These are phyloP conservation scores for Entomortierella chlamydospora DNA, from an alignment of 192 early-diverging fungal species.

Conservation along the genomic window DNA sequence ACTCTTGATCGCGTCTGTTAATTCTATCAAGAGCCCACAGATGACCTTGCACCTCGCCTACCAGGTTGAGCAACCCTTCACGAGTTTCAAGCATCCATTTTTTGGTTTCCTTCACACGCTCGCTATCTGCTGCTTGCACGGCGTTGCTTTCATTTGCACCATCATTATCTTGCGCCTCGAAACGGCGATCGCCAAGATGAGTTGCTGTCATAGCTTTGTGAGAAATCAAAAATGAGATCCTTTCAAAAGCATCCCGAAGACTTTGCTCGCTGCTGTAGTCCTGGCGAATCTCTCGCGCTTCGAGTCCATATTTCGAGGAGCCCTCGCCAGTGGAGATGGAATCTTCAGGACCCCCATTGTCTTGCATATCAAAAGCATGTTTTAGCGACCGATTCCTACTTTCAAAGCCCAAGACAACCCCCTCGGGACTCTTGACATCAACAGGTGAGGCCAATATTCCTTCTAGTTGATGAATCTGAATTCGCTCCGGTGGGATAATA, in stretches of 20 bases:
- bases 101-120: slow-evolving; percentile 3
- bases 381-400: background rate
- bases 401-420: background rate
- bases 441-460: slow-evolving; percentile 9
- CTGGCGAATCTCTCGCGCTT: too few relatives aligned
- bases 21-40: slow-evolving; percentile 28
- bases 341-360: too few relatives aligned
- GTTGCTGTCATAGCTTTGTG: slow-evolving; percentile 21
- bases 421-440: slow-evolving; percentile 6
- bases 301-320: too few relatives aligned
- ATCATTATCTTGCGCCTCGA: background rate
- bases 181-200: background rate
- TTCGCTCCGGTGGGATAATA: too few relatives aligned
- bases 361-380: background rate
- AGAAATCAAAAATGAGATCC: slow-evolving; percentile 36
- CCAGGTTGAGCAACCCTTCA: slow-evolving; percentile 32
- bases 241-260: slow-evolving; percentile 21
- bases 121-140: background rate
- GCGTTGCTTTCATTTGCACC: slow-evolving; percentile 2
- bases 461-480: background rate
- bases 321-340: too few relatives aligned
- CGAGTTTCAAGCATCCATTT: slow-evolving; percentile 43
- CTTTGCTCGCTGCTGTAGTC: slow-evolving; percentile 5
- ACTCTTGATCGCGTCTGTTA: background rate
- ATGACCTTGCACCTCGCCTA: slow-evolving; percentile 41